These are phyloP conservation scores for Candida qinlingensis DNA, from an alignment of 805 yeast species.

Conservation along the genomic window DNA sequence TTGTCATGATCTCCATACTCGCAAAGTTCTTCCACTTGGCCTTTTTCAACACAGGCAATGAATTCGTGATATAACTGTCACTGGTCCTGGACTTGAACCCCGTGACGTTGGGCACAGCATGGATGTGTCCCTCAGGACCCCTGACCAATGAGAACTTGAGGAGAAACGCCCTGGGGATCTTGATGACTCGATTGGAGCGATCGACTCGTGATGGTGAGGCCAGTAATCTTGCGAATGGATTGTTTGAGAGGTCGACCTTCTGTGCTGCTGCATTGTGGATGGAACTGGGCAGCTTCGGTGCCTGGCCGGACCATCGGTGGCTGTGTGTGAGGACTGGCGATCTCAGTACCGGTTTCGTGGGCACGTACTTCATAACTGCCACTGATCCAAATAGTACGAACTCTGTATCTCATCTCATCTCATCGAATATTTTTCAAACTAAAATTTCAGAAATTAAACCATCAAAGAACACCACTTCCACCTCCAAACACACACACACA, in stretches of 20 bases:
- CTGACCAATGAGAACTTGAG: slow-evolving; percentile 9
- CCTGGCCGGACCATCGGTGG: slow-evolving; percentile 10
- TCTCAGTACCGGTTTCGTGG: slow-evolving; percentile 4
- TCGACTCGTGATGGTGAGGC: slow-evolving; percentile 41
- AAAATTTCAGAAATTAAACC: too few species aligned
- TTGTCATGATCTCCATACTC: slow-evolving; percentile 13
- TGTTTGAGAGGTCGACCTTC: slow-evolving; percentile 14
- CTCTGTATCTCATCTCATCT: background rate
- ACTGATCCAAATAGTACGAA: background rate
- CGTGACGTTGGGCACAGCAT: slow-evolving; percentile 12
- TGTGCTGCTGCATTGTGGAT: slow-evolving; percentile 10
- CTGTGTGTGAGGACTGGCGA: slow-evolving; percentile 10
- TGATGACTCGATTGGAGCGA: slow-evolving; percentile 26
- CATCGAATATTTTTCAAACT: background rate
- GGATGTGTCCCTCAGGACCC: slow-evolving; percentile 1
- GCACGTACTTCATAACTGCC: slow-evolving; percentile 9
- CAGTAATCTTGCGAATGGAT: slow-evolving; percentile 35
- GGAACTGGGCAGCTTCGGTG: background rate
- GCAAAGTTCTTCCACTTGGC: slow-evolving; percentile 10
- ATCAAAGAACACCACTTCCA: background rate
- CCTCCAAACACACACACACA: slow-evolving; percentile 4
- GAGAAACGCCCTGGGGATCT: slow-evolving; percentile 9
- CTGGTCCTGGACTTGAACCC: slow-evolving; percentile 4
- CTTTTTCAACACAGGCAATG: slow-evolving; percentile 1
- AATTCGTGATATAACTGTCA: slow-evolving; percentile 14